phyloP scores from a whole-genome alignment of 2,329 filamentous ascomycete species.

The Monilinia aucupariae region DNA sequence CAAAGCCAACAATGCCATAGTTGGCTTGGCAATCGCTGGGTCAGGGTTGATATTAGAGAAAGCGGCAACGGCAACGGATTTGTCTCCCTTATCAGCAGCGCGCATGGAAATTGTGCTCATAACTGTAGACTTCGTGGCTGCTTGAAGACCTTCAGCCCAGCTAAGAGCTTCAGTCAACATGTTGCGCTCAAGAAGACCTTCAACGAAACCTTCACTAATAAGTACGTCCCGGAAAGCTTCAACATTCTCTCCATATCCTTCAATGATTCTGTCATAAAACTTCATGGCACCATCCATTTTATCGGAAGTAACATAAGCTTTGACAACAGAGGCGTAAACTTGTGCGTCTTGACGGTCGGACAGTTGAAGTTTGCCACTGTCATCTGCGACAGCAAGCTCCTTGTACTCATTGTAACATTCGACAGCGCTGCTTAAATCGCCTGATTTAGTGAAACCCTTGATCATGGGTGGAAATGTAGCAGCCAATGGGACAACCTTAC shows the following conservation, averaged over 20 bases:
- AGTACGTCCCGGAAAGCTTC: slow-evolving; percentile 65
- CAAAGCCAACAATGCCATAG: slow-evolving; percentile 80
- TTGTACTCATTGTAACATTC: slow-evolving; percentile 97
- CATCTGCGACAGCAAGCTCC: slow-evolving; percentile 75
- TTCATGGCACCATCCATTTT: slow-evolving; percentile 75
- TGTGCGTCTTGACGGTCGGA: slow-evolving; percentile 71
- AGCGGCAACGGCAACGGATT: slow-evolving; percentile 60
- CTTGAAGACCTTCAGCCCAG: slow-evolving; percentile 62
- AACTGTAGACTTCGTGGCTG: slow-evolving; percentile 52
- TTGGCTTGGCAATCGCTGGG: slow-evolving; percentile 49
- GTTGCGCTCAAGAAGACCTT: slow-evolving; percentile 66
- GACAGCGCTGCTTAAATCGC: slow-evolving; percentile 81
- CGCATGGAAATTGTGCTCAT: slow-evolving; percentile 69
- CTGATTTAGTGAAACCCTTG: slow-evolving; percentile 75
- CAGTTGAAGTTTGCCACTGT: slow-evolving; percentile 64
- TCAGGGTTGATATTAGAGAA: slow-evolving; percentile 54
- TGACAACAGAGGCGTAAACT: slow-evolving; percentile 87
- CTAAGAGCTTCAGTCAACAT: slow-evolving; percentile 68
- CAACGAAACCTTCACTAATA: slow-evolving; percentile 69
- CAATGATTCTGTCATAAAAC: slow-evolving; percentile 76
- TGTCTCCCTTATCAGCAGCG: slow-evolving; percentile 75
- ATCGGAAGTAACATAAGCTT: slow-evolving; percentile 77
- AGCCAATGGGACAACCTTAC: slow-evolving; percentile 66
- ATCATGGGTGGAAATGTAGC: slow-evolving; percentile 92
- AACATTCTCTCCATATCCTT: slow-evolving; percentile 53